These are phyloP conservation scores for Juncus effusus DNA, from an alignment of 176 grass and related monocot genomes.

Conservation along the genomic window DNA sequence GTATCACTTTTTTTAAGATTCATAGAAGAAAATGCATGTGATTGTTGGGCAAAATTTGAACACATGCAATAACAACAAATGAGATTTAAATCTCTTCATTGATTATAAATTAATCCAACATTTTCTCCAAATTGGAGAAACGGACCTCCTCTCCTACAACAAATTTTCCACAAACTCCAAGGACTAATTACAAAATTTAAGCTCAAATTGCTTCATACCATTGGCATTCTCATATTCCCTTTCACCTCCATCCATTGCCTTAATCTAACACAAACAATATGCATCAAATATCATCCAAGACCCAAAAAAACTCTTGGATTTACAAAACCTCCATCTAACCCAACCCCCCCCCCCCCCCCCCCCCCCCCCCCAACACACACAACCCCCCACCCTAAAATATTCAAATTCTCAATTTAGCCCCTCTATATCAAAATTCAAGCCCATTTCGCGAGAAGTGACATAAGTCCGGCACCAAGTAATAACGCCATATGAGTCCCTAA, in stretches of 20 bases:
- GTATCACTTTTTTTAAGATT: too few species aligned
- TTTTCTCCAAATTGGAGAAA: too few species aligned
- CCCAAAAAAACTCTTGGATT: conserved; percentile 20
- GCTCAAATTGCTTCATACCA: conserved; percentile 8
- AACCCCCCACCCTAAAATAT: background rate
- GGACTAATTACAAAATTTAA: background rate
- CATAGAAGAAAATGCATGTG: too few species aligned
- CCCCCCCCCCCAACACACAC: too few species aligned
- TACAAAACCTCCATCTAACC: background rate
- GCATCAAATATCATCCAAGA: conserved; percentile 23
- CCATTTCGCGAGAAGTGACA: conserved; percentile 94
- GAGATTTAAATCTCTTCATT: too few species aligned
- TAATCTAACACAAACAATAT: background rate
- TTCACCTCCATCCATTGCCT: background rate
- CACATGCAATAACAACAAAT: too few species aligned
- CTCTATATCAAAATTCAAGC: conserved; percentile 37
- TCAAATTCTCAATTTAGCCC: background rate
- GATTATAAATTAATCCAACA: too few species aligned
- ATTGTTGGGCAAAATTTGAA: too few species aligned
- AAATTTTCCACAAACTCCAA: background rate
- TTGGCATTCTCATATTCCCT: background rate
- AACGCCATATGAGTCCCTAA: conserved; percentile 61
- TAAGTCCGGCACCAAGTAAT: conserved; percentile 71
- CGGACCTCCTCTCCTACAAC: too few species aligned
- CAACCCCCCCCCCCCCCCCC: too few species aligned